These are phyloP conservation scores for Monosporascus sp. DNA, from an alignment of 2,329 filamentous ascomycete genomes.

Conservation along the genomic window DNA sequence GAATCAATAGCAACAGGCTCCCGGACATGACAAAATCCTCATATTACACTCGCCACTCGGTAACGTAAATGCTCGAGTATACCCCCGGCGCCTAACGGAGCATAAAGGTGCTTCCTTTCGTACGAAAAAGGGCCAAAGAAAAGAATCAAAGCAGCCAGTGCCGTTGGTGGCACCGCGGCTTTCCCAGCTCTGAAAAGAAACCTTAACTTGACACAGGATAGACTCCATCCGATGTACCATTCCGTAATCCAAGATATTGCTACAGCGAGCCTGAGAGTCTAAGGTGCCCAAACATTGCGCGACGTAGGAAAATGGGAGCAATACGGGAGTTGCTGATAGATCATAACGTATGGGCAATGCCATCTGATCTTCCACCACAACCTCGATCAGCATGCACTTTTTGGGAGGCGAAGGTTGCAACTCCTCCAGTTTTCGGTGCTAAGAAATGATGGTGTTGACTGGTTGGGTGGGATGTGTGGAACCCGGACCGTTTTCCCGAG, in stretches of 20 bases:
- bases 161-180: not conserved
- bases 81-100: not conserved
- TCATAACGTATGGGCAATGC: not conserved
- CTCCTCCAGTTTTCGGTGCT: not conserved
- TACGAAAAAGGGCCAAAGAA: not conserved
- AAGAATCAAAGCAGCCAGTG: not conserved
- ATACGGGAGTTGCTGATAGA: not conserved
- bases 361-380: not conserved
- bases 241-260: not conserved
- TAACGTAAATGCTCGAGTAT: not conserved
- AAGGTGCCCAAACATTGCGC: not conserved
- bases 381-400: not conserved
- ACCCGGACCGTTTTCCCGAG: not conserved
- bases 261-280: not conserved
- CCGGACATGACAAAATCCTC: too few species aligned
- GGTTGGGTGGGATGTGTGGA: not conserved
- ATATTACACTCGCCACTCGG: too few species aligned
- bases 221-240: not conserved
- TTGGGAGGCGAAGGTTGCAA: not conserved
- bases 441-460: not conserved
- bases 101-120: not conserved
- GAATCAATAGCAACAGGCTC: not conserved
- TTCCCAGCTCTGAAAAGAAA: not conserved
- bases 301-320: not conserved
- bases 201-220: not conserved